phyloP scores from a whole-genome alignment of 768 basidiomycete species.

The Amanita phalloides region DNA sequence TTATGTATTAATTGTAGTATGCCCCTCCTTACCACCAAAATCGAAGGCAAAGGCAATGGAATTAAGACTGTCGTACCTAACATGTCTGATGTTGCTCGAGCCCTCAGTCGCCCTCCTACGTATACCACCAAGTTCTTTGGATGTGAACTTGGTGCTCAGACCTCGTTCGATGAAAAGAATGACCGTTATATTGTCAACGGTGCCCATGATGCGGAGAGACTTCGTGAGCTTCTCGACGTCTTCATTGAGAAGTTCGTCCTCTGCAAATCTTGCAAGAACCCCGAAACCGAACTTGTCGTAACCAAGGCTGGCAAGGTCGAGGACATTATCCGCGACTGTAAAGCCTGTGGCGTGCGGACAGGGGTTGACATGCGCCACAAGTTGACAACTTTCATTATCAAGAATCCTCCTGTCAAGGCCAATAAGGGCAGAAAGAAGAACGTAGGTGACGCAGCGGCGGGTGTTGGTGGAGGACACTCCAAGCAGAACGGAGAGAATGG shows the following conservation, averaged over 20 bases:
- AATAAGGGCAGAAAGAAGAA: slow-evolving; percentile 64
- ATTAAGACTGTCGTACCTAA: slow-evolving; percentile 99
- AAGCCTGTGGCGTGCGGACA: slow-evolving; percentile 92
- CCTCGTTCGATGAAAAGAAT: slow-evolving; percentile 91
- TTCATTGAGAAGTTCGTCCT: slow-evolving; percentile 99
- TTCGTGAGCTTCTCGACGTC: slow-evolving; percentile 89
- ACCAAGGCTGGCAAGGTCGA: slow-evolving; percentile 74
- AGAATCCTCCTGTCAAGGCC: slow-evolving; percentile 89
- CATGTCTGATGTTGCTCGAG: slow-evolving; percentile 95
- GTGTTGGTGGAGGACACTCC: slow-evolving; percentile 28
- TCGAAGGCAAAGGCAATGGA: slow-evolving; percentile 98
- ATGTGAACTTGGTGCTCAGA: slow-evolving; percentile 96
- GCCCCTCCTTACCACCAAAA: slow-evolving; percentile 91
- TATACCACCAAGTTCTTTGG: slow-evolving; percentile 99
- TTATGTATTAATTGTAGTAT: slow-evolving; percentile 41
- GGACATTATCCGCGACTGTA: slow-evolving; percentile 92
- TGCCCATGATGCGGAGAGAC: slow-evolving; percentile 81
- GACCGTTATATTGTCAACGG: slow-evolving; percentile 99
- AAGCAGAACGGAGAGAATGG: slow-evolving; percentile 23
- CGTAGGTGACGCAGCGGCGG: slow-evolving; percentile 37
- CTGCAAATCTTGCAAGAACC: slow-evolving; percentile 97
- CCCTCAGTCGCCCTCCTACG: slow-evolving; percentile 87
- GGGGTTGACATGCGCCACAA: slow-evolving; percentile 95
- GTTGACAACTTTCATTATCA: slow-evolving; percentile 90
- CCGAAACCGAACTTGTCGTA: slow-evolving; percentile 92